These are phyloP conservation scores for Saksenaea vasiformis DNA, from an alignment of 371 early-diverging fungal genomes.

Conservation along the genomic window DNA sequence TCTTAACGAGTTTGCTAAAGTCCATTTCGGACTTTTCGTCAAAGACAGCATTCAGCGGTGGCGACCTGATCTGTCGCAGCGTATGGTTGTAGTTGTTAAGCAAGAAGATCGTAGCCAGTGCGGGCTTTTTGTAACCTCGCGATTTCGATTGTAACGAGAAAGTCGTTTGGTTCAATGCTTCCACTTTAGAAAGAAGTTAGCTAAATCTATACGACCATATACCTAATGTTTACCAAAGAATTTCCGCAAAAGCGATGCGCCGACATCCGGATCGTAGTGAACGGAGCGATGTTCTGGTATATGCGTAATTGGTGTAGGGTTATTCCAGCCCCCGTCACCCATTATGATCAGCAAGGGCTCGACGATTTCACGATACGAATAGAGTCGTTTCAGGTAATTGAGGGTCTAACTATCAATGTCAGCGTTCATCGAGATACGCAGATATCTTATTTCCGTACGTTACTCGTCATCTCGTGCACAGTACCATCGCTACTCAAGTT, in stretches of 20 bases:
- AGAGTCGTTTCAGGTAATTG: slow-evolving; percentile 63
- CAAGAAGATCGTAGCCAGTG: slow-evolving; percentile 72
- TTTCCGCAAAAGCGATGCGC: slow-evolving; percentile 30
- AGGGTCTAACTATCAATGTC: slow-evolving; percentile 46
- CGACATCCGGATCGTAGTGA: slow-evolving; percentile 26
- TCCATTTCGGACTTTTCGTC: slow-evolving; percentile 54
- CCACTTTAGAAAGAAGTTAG: slow-evolving; percentile 34
- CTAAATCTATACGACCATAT: slow-evolving; percentile 6
- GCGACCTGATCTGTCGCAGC: slow-evolving; percentile 63
- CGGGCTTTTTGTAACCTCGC: slow-evolving; percentile 76
- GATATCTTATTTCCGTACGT: slow-evolving; percentile 48
- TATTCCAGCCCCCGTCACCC: slow-evolving; percentile 69
- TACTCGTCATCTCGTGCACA: slow-evolving; percentile 83
- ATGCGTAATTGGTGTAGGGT: slow-evolving; percentile 19
- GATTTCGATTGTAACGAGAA: slow-evolving; percentile 67
- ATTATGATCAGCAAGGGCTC: slow-evolving; percentile 59
- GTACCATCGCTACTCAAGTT: slow-evolving; percentile 80
- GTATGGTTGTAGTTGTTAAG: slow-evolving; percentile 85
- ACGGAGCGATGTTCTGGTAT: slow-evolving; percentile 9
- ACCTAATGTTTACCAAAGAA: slow-evolving; percentile 28
- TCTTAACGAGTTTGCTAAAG: slow-evolving; percentile 65
- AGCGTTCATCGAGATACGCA: neutral
- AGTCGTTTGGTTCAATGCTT: slow-evolving; percentile 64
- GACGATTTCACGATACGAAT: slow-evolving; percentile 58
- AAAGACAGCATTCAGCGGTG: slow-evolving; percentile 57